A percentile compares a stretch with the other conserved stretches of the same genome.
Evolutionary conservation across 192 early-diverging fungal species (phyloP).

Genomic region (Podila verticillata): DNA sequence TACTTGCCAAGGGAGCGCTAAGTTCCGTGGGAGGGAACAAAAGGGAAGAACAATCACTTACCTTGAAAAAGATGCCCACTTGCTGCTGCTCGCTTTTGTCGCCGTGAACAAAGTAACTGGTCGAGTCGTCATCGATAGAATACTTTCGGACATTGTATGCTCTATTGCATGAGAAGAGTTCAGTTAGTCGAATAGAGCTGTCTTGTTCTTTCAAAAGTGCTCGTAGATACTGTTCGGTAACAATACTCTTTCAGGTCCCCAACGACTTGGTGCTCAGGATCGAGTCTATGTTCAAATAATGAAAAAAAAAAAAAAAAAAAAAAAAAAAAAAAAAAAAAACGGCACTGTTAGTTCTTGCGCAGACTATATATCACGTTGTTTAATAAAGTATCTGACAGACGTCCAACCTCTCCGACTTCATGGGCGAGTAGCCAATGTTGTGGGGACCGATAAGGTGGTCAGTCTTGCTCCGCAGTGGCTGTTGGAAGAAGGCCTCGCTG

Average conservation of each 20-base stretch:
- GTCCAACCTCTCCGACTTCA: constrained; percentile 63
- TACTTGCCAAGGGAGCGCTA: not conserved
- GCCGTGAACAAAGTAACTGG: constrained; percentile 39
- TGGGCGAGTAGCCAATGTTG: constrained; percentile 63
- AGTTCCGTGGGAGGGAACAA: not conserved
- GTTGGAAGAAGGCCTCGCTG: constrained; percentile 63
- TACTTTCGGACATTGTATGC: constrained; percentile 66
- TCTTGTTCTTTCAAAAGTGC: not conserved
- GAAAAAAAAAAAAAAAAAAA: not conserved
- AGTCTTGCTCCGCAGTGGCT: constrained; percentile 55
- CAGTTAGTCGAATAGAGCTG: not conserved
- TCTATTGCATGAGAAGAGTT: constrained; percentile 22
- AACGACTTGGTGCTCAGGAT: constrained; percentile 57
- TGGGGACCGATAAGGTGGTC: constrained; percentile 49
- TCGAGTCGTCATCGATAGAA: constrained; percentile 46
- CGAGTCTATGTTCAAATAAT: constrained; percentile 43
- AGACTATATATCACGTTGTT: too few relatives aligned
- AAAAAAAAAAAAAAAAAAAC: not conserved
- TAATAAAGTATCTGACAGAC: too few relatives aligned
- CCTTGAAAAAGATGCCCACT: constrained; percentile 47
- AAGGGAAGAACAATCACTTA: not conserved
- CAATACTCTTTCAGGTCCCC: constrained; percentile 75
- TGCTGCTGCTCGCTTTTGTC: constrained; percentile 32
- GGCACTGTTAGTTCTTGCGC: too few relatives aligned
- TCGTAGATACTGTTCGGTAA: constrained; percentile 1